Conservation (phyloP, 1,139 yeast species). For the Taiozyma sp. region DNA sequence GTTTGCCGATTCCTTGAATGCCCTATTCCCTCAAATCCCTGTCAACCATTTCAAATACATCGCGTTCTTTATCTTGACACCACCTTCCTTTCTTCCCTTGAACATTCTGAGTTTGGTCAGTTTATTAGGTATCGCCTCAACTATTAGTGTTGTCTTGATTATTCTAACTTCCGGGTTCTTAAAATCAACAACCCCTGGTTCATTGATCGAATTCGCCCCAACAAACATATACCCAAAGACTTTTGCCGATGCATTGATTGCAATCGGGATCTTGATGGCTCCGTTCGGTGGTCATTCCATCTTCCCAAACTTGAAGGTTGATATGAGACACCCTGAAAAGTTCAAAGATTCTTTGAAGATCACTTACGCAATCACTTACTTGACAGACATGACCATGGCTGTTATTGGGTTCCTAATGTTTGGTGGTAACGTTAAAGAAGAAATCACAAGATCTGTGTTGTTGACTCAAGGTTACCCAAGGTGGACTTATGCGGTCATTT, state of each 20-base stretch:
- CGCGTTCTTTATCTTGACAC: slow-evolving; percentile 56
- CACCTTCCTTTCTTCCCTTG: slow-evolving; percentile 64
- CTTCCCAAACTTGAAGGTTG: slow-evolving; percentile 74
- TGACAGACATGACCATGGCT: slow-evolving; percentile 74
- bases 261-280: slow-evolving; percentile 76
- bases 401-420: slow-evolving; percentile 84
- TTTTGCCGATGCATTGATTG: slow-evolving; percentile 45
- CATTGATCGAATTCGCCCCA: slow-evolving; percentile 51
- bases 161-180: slow-evolving; percentile 61
- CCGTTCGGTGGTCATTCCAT: slow-evolving; percentile 94
- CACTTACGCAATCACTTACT: slow-evolving; percentile 61
- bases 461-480: slow-evolving; percentile 69
- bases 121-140: slow-evolving; percentile 68
- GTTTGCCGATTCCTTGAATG: slow-evolving; percentile 79
- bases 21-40: slow-evolving; percentile 53
- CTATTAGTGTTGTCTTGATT: slow-evolving; percentile 55
- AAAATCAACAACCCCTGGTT: slow-evolving; percentile 57
- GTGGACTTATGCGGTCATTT: slow-evolving; percentile 58
- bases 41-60: slow-evolving; percentile 51
- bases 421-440: slow-evolving; percentile 72
- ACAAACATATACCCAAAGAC: slow-evolving; percentile 50
- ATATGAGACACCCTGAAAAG: slow-evolving; percentile 72
- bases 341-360: slow-evolving; percentile 46
- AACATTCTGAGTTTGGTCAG: slow-evolving; percentile 68
- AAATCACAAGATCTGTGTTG: slow-evolving; percentile 75